A percentile compares a stretch with the other conserved stretches of the same genome.
phyloP scores from a whole-genome alignment of 2,329 filamentous ascomycete genomes.

The Fusarium marasasianum region DNA sequence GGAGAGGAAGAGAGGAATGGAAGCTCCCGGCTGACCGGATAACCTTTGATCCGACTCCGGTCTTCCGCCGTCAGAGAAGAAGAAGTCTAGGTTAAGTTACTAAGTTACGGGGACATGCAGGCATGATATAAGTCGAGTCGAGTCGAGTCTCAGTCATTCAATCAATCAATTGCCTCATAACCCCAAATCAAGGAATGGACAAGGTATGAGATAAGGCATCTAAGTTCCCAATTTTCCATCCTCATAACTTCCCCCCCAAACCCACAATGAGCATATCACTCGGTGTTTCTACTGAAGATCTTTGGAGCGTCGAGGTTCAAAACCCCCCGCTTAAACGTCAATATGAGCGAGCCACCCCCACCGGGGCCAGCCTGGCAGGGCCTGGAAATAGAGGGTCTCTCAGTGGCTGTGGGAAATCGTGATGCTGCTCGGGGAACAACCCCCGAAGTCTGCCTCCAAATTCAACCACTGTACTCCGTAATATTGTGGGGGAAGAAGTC shows the following conservation, averaged over 20 bases:
- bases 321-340: constrained; percentile 36
- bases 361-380: constrained; percentile 14
- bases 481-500: constrained; percentile 42
- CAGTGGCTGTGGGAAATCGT: constrained; percentile 18
- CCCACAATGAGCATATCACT: constrained; percentile 16
- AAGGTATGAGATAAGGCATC: not conserved
- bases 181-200: not conserved
- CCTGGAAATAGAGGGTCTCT: constrained; percentile 19
- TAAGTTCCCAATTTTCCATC: not conserved
- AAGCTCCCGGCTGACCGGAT: constrained; percentile 15
- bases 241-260: constrained; percentile 18
- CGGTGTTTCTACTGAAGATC: constrained; percentile 29
- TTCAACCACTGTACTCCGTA: not conserved
- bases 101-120: not conserved
- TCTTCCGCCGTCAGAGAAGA: not conserved
- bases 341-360: constrained; percentile 41
- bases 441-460: constrained; percentile 15
- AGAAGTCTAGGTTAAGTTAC: not conserved
- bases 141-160: not conserved
- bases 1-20: not conserved
- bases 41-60: constrained; percentile 29
- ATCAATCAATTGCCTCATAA: not conserved
- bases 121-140: constrained; percentile 1
- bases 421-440: constrained; percentile 25
- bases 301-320: not conserved